phyloP scores from a whole-genome alignment of 2,329 filamentous ascomycete genomes.

The Drechslerella coelobrocha region DNA sequence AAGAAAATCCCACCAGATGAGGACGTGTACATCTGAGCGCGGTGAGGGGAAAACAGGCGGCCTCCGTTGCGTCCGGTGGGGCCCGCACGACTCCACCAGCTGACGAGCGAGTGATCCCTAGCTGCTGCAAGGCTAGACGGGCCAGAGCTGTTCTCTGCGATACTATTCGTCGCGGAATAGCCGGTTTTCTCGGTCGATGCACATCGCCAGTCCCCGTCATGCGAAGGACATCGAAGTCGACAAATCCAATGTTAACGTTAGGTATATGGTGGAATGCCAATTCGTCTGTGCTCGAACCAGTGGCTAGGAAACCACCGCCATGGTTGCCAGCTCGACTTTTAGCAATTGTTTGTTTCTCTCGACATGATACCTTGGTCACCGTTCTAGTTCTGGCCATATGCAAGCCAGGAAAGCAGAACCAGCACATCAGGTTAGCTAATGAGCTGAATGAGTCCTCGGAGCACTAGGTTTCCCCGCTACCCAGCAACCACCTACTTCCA shows the following conservation, averaged over 20 bases:
- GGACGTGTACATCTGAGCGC: neutral
- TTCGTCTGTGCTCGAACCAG: constrained; percentile 2
- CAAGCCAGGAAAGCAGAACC: constrained; percentile 9
- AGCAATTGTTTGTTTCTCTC: neutral
- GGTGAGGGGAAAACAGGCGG: neutral
- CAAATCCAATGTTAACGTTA: constrained; percentile 23
- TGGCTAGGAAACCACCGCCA: neutral
- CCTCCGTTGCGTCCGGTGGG: neutral
- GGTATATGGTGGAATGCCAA: neutral
- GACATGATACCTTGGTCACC: constrained; percentile 12
- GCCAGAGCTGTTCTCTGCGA: neutral
- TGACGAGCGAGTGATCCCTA: neutral
- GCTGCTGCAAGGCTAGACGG: neutral
- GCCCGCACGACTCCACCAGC: neutral
- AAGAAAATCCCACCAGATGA: too few species aligned
- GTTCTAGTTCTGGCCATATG: neutral
- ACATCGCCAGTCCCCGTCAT: constrained; percentile 19
- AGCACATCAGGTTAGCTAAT: constrained; percentile 10
- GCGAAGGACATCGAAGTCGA: constrained; percentile 30
- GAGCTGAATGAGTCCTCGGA: neutral
- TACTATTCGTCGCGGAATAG: neutral
- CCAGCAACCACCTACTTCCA: neutral
- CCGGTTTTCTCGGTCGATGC: neutral
- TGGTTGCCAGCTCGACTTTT: constrained; percentile 1
- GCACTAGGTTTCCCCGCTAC: neutral